Conservation (phyloP, 2,329 filamentous ascomycete genomes). For the Monosporascus sp. region DNA sequence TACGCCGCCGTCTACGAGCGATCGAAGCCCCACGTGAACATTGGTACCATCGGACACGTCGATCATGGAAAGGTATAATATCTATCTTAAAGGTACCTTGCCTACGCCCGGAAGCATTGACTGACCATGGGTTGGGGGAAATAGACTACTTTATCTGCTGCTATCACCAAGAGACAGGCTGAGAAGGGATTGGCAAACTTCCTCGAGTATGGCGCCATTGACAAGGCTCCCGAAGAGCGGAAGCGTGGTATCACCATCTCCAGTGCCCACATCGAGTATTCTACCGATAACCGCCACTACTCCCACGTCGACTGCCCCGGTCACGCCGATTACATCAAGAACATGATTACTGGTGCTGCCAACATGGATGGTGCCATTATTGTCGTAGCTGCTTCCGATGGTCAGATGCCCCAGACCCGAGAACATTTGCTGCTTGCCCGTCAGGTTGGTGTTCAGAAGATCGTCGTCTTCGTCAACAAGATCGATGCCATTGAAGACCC, state of each 20-base stretch:
- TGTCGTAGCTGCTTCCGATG: conserved; percentile 95
- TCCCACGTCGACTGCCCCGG: conserved; percentile 99
- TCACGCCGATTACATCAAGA: conserved; percentile 99
- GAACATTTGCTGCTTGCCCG: conserved; percentile 97
- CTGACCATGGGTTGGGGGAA: conserved; percentile 8
- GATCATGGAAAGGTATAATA: conserved; percentile 91
- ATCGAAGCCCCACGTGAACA: conserved; percentile 96
- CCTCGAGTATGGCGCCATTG: conserved; percentile 95
- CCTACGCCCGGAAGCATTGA: conserved; percentile 9
- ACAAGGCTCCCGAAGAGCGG: conserved; percentile 98
- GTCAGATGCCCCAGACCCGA: conserved; percentile 99
- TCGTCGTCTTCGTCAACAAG: conserved; percentile 99
- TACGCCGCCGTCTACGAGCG: conserved; percentile 75
- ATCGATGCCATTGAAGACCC: conserved; percentile 94
- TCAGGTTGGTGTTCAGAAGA: conserved; percentile 96
- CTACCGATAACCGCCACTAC: conserved; percentile 91
- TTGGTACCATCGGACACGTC: conserved; percentile 99
- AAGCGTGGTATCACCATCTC: conserved; percentile 99
- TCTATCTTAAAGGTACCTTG: not conserved
- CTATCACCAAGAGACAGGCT: conserved; percentile 97
- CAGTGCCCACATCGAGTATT: conserved; percentile 96
- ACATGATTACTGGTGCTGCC: conserved; percentile 99
- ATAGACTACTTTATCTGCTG: conserved; percentile 94
- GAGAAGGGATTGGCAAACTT: conserved; percentile 92
- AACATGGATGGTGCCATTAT: conserved; percentile 99